Base-by-base conservation (phyloP, 208 protist genomes). In the Crithidia mellificae region DNA sequence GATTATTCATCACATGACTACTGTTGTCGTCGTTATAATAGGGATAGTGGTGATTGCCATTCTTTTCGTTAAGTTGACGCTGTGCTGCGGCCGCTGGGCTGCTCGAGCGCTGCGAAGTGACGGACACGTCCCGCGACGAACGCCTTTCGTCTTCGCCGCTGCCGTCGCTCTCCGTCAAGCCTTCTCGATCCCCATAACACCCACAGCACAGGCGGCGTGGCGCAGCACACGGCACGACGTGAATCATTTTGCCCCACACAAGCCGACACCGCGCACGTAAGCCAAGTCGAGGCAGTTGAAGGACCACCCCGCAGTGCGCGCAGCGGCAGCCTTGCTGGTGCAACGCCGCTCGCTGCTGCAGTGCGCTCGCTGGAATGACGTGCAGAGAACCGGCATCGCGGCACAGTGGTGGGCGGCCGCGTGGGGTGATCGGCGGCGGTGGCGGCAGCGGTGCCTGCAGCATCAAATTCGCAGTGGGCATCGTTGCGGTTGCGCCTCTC, bases 321-420 rank as follows among this genome's bases (percentile, higher is more conserved):
- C 69, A 74, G 24, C 44, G 30, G 6, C 62, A 11, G 20, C 44
- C 39, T 44, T 74, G 69, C 20, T 41, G 22, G 6, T 36, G 29
- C 39, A 68, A 39, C 11, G 44, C 59, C 6, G 61, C 69, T 7
- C 53, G 27, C 69, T 63, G 43, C 39, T 14, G 34, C 2, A 43
- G 43, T 0, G 17, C 43, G 0, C 52, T 68, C 27, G 4, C 0
- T 1, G 69, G 69, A 0, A 38, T 17, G 53, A 63, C 54, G 54
- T 57, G 50, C 29, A 29, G 36, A 0, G 11, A n/a, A 15, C 59
- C 61, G 3, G 68, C 61, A 8, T 50, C 39, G 8, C 69, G 32
- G 44, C 69, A 58, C 19, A 74, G 69, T 9, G 59, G 59, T 20
- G 22, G 36, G 44, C 61, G 69, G 20, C 30, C 59, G 14, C 53